A percentile compares a stretch with the other conserved stretches of the same genome.
Conservation (phyloP, 2,329 filamentous ascomycete genomes). For the Verticillium longisporum region DNA sequence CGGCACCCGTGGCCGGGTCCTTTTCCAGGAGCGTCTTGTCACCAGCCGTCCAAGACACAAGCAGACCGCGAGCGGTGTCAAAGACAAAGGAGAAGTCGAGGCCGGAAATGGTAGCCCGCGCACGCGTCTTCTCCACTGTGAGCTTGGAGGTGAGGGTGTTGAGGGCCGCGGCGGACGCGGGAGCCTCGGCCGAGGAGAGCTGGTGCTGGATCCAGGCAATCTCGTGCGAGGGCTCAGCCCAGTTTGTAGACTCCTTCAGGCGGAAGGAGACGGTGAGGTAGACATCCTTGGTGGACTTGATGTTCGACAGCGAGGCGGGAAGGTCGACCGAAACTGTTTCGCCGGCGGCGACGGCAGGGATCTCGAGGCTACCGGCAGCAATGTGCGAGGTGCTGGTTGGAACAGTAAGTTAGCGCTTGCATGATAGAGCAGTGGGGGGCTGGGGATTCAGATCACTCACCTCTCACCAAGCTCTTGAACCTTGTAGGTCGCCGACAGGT, state of each 20-base stretch:
- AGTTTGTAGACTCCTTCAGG: constrained; percentile 34
- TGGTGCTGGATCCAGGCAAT: constrained; percentile 47
- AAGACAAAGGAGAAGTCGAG: constrained; percentile 32
- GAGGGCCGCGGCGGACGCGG: constrained; percentile 7
- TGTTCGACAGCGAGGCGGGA: constrained; percentile 17
- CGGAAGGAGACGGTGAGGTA: constrained; percentile 39
- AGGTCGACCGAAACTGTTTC: constrained; percentile 24
- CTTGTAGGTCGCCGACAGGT: constrained; percentile 34
- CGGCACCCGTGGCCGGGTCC: constrained; percentile 26
- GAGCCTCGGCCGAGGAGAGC: constrained; percentile 19
- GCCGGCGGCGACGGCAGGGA: constrained; percentile 34
- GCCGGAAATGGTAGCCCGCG: constrained; percentile 20
- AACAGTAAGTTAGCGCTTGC: not conserved
- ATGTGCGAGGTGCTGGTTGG: constrained; percentile 16
- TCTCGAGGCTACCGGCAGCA: constrained; percentile 26
- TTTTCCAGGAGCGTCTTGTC: constrained; percentile 25
- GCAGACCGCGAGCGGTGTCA: constrained; percentile 34
- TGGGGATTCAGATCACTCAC: constrained; percentile 23
- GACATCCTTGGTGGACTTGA: constrained; percentile 27
- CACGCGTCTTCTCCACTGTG: constrained; percentile 14
- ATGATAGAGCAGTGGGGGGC: not conserved
- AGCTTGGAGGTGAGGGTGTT: constrained; percentile 14
- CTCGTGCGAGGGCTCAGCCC: constrained; percentile 47
- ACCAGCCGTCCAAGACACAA: constrained; percentile 33
- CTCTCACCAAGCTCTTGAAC: constrained; percentile 32